Evolutionary conservation across 2,329 filamentous ascomycete species (phyloP), one percentile per base, ranked within the genome.

Genomic region (Pyrenophora seminiperda): DNA sequence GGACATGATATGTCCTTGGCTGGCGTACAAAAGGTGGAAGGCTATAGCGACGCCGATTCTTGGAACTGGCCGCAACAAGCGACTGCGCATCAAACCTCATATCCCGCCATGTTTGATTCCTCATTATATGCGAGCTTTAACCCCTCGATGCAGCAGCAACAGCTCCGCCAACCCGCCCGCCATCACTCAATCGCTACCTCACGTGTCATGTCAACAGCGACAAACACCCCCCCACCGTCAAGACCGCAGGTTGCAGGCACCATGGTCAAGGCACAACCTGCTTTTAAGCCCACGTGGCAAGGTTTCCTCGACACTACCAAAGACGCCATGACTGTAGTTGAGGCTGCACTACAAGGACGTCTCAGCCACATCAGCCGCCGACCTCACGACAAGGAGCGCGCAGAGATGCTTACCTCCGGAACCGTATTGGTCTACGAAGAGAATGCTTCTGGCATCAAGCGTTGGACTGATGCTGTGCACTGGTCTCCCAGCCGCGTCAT

Each of bases 381-480:
- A 44, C 92, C 92, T 1, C 90, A 96, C 70, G 92, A 96, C 65
- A 82, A 90, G 42, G 92, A 96, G 73, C 83, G 91, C 42, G 79
- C 80, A 18, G 80, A 84, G 15, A 82, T 96, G 42, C 94, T 96
- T 67, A 83, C 83, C 59, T 95, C 90, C 61, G 92, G 92, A 29
- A 88, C 88, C 59, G 83, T 96, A 38, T 94, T 96, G 74, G 90
- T 96, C 59, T 97, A 96, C 72, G 91, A 96, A 66, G 91, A 96
- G 71, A 87, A 90, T 54, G 87, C 90, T 0, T 95, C 91, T 0
- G 91, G 91, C 4, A 96, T 96, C 75, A 95, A 95, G 76, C 82
- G 92, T 47, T 97, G 92, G 92, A 96, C 91, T 0, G 92, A 97
- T 62, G 91, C 92, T 11, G 84, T 93, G 9, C 87, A 88, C 5